These are phyloP conservation scores for Litchi chinensis DNA, from an alignment of 345 rosid genomes.

Conservation along the genomic window DNA sequence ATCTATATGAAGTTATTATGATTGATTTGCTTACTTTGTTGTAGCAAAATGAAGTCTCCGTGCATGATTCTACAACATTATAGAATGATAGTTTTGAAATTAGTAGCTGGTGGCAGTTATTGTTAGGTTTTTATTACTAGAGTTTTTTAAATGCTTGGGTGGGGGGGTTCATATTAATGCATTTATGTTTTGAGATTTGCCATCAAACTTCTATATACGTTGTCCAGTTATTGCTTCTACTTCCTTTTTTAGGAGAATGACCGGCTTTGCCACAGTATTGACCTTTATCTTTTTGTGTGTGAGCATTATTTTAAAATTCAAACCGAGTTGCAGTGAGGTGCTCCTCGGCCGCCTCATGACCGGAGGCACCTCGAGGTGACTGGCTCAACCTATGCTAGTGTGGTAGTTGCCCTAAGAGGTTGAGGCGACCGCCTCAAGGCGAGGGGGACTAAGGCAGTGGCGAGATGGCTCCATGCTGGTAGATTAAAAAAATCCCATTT, in stretches of 20 bases:
- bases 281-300: background rate
- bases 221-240: background rate
- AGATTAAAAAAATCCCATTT: too few species aligned
- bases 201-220: background rate
- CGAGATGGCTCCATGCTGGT: too few species aligned
- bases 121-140: background rate
- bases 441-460: too few species aligned
- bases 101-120: background rate
- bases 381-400: too few species aligned
- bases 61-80: background rate
- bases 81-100: background rate
- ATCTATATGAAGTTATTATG: background rate
- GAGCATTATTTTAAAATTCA: background rate
- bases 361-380: too few species aligned
- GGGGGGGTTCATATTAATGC: background rate
- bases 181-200: background rate
- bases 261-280: too few species aligned
- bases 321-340: too few species aligned
- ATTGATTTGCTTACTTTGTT: background rate
- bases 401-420: too few species aligned
- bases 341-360: too few species aligned
- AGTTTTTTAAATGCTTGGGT: background rate
- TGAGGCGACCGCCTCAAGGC: too few species aligned
- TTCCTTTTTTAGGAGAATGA: slow-evolving; percentile 1
- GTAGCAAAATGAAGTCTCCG: background rate